Conservation (phyloP, 2,329 filamentous ascomycete genomes). For the Iodosphaeria phyllophila region DNA sequence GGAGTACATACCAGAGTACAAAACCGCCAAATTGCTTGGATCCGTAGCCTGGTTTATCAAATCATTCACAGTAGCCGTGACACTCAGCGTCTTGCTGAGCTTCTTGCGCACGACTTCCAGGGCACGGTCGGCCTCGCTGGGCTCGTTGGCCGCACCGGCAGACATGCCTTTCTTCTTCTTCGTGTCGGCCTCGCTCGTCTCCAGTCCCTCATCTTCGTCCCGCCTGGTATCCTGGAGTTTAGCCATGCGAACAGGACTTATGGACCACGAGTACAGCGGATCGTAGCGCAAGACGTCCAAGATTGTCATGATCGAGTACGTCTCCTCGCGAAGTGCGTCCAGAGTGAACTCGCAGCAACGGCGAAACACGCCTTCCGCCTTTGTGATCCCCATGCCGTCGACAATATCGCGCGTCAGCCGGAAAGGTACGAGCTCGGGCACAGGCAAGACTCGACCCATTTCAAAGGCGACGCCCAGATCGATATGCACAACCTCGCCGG, state of each 20-base stretch:
- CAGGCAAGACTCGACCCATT: constrained; percentile 80
- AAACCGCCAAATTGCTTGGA: constrained; percentile 73
- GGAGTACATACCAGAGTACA: constrained; percentile 55
- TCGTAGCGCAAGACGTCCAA: constrained; percentile 97
- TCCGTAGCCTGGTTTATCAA: constrained; percentile 92
- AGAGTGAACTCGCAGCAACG: constrained; percentile 98
- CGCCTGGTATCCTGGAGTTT: constrained; percentile 45
- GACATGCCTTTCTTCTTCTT: constrained; percentile 18
- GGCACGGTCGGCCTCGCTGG: constrained; percentile 70
- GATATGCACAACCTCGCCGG: constrained; percentile 89
- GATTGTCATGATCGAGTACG: constrained; percentile 95
- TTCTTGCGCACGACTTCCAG: constrained; percentile 93
- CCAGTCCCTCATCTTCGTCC: constrained; percentile 20
- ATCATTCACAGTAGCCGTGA: constrained; percentile 89
- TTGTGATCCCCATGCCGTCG: constrained; percentile 90
- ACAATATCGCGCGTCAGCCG: constrained; percentile 84
- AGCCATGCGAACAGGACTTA: constrained; percentile 49
- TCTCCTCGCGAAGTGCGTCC: constrained; percentile 84
- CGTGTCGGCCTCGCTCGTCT: constrained; percentile 19
- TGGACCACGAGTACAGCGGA: constrained; percentile 88
- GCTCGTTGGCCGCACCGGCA: constrained; percentile 29
- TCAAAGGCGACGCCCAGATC: constrained; percentile 96
- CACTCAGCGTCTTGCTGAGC: constrained; percentile 80
- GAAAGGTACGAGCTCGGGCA: constrained; percentile 93
- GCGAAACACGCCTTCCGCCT: constrained; percentile 88